Evolutionary conservation across 306 rosid genomes (phyloP), one percentile per base, ranked within the genome.

Genomic region (Prosopis cineraria): DNA sequence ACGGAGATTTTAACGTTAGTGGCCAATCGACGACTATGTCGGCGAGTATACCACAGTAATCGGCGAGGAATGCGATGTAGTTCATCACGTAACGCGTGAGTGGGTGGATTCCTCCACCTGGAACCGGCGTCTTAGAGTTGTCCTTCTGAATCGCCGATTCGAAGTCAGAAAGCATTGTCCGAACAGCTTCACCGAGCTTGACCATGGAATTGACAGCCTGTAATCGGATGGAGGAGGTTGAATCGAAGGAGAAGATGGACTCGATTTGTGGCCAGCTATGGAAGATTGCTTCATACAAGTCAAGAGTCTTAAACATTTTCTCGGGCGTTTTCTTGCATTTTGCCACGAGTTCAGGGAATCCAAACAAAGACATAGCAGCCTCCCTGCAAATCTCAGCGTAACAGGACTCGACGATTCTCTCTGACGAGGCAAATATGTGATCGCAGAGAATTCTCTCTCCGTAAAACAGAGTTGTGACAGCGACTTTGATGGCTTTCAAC

Each of bases 31-130:
- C 79, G 56, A 94, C 66, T 6, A 92, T 85, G 10, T 87, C 93
- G 2, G 79, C 27, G 29, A 94, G 88, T 2, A 78, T 45, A 24
- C 76, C 89, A 30, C 78, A 58, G 87, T 90, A 92, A 40, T 92
- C 98, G 68, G 84, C 24, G 37, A 94, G 93, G 66, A 94, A 76
- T 1, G 86, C 17, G 24, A 90, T 58, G 80, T 92, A 94, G 79
- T 94, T 94, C 97, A 94, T 89, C 3, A 87, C 98, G 81, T 94
- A 94, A 37, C 98, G 98, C 10, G 98, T 92, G n/a, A 94, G 90
- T 0, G 97, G 98, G 80, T 94, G 98, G 77, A 88, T 68, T 3
- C 88, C 96, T 19, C 98, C 97, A 16, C 91, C 85, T 0, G 93
- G 95, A 2, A 92, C 88, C 0, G 92, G 77, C n/a, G 37, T 74